phyloP scores from a whole-genome alignment of 257 asterid genomes.

The Solanum chilense region DNA sequence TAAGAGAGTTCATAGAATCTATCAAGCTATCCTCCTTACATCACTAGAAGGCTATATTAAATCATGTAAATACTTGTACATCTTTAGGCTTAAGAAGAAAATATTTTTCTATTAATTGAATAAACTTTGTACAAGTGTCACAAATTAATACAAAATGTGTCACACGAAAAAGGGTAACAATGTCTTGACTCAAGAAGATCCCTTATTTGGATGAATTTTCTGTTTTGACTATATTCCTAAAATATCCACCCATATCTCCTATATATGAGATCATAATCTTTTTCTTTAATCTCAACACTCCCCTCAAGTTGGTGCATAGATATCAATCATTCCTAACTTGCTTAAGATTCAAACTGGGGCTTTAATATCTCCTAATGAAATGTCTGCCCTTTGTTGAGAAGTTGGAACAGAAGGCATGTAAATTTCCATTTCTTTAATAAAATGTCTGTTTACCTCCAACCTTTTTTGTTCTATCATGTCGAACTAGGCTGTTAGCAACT shows the following conservation, averaged over 20 bases:
- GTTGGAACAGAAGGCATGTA: neutral
- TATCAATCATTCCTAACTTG: neutral
- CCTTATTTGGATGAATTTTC: neutral
- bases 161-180: neutral
- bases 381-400: neutral
- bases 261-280: neutral
- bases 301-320: neutral
- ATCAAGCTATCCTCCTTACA: neutral
- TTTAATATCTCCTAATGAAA: neutral
- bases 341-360: neutral
- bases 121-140: neutral
- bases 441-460: neutral
- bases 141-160: neutral
- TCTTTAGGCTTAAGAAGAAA: neutral
- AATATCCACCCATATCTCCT: neutral
- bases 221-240: neutral
- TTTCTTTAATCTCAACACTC: neutral
- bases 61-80: neutral
- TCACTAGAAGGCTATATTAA: neutral
- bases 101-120: neutral
- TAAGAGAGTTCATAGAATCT: neutral
- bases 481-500: neutral
- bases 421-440: too few species aligned
- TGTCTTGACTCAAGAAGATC: neutral
- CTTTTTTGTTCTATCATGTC: neutral